Base-by-base conservation (phyloP, 73 alveolate species). In the Stentor coeruleus region DNA sequence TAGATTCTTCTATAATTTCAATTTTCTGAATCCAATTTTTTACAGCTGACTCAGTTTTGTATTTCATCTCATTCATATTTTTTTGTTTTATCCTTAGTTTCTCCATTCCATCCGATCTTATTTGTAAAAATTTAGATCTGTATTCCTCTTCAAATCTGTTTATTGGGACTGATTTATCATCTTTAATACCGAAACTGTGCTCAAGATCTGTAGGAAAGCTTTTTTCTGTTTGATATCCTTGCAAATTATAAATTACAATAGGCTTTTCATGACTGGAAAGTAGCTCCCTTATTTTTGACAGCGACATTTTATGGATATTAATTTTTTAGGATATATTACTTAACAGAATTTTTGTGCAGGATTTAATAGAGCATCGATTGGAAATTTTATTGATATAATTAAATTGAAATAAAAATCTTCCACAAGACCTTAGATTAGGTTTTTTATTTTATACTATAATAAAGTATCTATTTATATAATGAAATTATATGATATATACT, bases 1-100 rank as follows among this genome's bases (percentile, higher is more conserved):
- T 26, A 26, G 37, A 20, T 26, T 31, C 37, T 66, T 66, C 79
- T 2, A 66, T 1, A 1, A 20, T 33, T 15, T 66, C 79, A 26
- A 66, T 33, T 40, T 66, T 20, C 36, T 66, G n/a, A 31, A 33
- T 66, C 37, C 79, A 66, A 11, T 66, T 66, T 31, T 66, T 66
- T 37, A 31, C 33, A 20, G n/a, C 79, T 33, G n/a, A 28, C 15
- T 20, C 79, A 49, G 6, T 49, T 6, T 11, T 6, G 20, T 49
- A 49, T 6, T 49, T 20, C 20, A 49, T 6, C 20, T 20, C 20
- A 20, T 6, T 20, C 66, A 11, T 20, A 6, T 20, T 49, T 6
- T 49, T 20, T 20, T 11, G 20, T 20, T 49, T 49, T 49, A 11
- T 20, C 66, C 66, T 49, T 49, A 49, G 28, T 20, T 20, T 6